These are phyloP conservation scores for Fusarium sp. DNA, from an alignment of 2,329 filamentous ascomycete genomes.

Conservation along the genomic window DNA sequence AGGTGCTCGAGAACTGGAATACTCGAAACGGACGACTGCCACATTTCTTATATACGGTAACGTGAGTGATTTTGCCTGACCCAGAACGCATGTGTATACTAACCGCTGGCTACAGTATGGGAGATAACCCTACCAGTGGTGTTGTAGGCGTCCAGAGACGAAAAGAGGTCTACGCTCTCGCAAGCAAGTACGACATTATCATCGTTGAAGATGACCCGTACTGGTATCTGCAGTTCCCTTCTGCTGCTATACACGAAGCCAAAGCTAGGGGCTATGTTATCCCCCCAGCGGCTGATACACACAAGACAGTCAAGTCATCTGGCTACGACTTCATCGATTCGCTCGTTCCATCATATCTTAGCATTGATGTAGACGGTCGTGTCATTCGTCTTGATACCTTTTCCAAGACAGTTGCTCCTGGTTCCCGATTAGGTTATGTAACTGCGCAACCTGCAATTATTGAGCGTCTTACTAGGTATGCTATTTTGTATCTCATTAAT, in stretches of 20 bases:
- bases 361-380: constrained; percentile 84
- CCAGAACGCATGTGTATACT: not conserved
- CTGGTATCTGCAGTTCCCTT: constrained; percentile 92
- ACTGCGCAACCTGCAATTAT: constrained; percentile 84
- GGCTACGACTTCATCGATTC: constrained; percentile 86
- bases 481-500: not conserved
- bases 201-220: constrained; percentile 97
- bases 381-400: constrained; percentile 94
- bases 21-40: constrained; percentile 77
- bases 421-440: constrained; percentile 90
- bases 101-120: constrained; percentile 52
- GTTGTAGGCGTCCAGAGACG: constrained; percentile 79
- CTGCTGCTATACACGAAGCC: constrained; percentile 67
- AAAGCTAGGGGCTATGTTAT: constrained; percentile 57
- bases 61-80: constrained; percentile 64
- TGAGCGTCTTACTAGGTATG: constrained; percentile 69
- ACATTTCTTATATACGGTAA: constrained; percentile 90
- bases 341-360: constrained; percentile 84
- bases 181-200: constrained; percentile 85
- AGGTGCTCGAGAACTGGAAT: constrained; percentile 88
- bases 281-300: constrained; percentile 48
- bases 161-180: constrained; percentile 82
- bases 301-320: constrained; percentile 55
- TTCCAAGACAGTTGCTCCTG: constrained; percentile 91
- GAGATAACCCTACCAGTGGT: constrained; percentile 88